Evolutionary conservation across 331 rosid species (phyloP).

Genomic region (Pyracantha coccinea): DNA sequence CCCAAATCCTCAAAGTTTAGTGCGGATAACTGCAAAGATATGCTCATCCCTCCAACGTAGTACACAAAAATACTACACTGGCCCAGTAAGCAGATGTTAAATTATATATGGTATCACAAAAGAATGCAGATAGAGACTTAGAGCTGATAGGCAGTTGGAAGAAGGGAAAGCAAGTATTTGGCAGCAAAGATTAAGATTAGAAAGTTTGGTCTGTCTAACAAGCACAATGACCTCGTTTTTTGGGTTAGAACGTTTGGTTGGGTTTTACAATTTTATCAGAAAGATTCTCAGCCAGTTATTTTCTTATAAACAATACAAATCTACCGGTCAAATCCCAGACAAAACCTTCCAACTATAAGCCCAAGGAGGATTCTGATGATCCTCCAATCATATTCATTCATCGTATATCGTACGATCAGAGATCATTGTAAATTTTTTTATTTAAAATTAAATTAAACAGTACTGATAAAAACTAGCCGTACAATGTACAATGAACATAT

Average conservation of each 20-base stretch:
- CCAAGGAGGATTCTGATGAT: too few species aligned
- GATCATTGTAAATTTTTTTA: too few species aligned
- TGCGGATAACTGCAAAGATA: neutral
- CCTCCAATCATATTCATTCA: too few species aligned
- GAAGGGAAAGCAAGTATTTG: neutral
- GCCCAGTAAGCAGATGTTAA: neutral
- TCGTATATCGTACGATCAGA: too few species aligned
- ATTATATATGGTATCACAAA: neutral
- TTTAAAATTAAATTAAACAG: too few species aligned
- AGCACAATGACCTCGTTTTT: neutral
- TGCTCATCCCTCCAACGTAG: neutral
- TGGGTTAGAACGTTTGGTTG: constrained; percentile 39
- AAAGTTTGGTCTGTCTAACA: constrained; percentile 40
- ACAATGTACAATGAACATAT: too few species aligned
- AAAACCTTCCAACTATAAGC: constrained; percentile 8
- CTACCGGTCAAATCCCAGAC: constrained; percentile 49
- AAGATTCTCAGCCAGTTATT: neutral
- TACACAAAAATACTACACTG: neutral
- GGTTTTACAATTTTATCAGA: constrained; percentile 2
- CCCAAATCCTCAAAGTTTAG: neutral
- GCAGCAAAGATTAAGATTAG: neutral
- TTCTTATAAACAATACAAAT: constrained; percentile 3
- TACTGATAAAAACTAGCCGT: too few species aligned
- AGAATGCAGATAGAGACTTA: neutral
- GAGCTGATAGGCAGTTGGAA: constrained; percentile 8